Conservation (phyloP, 1,139 yeast species). For the Eremothecium coryli region DNA sequence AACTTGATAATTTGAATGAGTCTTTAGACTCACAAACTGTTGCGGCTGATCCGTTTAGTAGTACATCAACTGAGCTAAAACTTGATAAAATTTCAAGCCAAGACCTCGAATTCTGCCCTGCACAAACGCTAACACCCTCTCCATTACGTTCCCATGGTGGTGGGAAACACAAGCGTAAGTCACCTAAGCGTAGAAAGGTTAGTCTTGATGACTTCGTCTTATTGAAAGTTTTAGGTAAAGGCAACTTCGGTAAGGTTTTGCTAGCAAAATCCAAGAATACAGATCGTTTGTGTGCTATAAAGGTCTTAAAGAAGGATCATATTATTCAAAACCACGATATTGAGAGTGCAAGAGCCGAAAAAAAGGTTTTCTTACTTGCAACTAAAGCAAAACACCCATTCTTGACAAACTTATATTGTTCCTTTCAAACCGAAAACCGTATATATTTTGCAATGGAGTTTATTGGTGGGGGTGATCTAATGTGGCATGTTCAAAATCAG, state of each 20-base stretch:
- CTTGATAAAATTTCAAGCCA: too few relatives aligned
- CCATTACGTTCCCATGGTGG: too few relatives aligned
- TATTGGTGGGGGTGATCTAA: constrained; percentile 93
- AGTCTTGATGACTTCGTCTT: constrained; percentile 93
- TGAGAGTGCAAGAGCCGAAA: constrained; percentile 88
- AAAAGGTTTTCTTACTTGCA: constrained; percentile 84
- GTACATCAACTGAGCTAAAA: too few relatives aligned
- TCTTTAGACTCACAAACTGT: neutral
- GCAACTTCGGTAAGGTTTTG: constrained; percentile 97
- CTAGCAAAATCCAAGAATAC: constrained; percentile 80
- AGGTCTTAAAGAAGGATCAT: constrained; percentile 89
- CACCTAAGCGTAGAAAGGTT: constrained; percentile 45
- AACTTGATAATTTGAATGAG: neutral
- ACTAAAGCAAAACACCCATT: constrained; percentile 89
- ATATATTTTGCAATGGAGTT: constrained; percentile 98
- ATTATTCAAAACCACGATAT: constrained; percentile 94
- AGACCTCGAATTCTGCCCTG: too few relatives aligned
- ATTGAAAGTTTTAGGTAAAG: constrained; percentile 90
- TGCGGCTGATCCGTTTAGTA: too few relatives aligned
- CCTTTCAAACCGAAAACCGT: constrained; percentile 96
- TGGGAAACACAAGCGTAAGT: constrained; percentile 20
- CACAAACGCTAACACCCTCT: too few relatives aligned
- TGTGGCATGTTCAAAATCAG: constrained; percentile 98
- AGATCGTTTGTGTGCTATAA: constrained; percentile 77
- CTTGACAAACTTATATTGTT: constrained; percentile 79